Conservation (phyloP, 1,139 yeast species). For the Hyphopichia pseudoburtonii region DNA sequence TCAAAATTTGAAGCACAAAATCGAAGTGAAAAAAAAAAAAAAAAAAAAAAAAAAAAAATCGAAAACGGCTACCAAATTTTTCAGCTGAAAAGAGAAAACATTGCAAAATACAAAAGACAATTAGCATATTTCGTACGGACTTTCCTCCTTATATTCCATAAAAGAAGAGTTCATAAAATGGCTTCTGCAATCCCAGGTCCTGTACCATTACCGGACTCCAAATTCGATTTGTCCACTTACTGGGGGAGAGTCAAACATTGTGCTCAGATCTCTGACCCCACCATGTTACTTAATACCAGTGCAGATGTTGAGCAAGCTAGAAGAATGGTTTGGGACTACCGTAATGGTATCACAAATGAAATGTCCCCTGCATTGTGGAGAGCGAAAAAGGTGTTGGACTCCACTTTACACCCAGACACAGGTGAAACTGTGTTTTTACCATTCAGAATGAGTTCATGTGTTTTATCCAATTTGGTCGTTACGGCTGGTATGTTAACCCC, state of each 20-base stretch:
- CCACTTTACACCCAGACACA: conserved; percentile 92
- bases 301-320: conserved; percentile 66
- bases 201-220: conserved; percentile 73
- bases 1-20: no score
- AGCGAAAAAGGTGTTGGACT: conserved; percentile 82
- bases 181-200: conserved; percentile 87
- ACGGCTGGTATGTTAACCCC: conserved; percentile 98
- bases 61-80: background rate
- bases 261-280: conserved; percentile 88
- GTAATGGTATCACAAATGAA: conserved; percentile 58
- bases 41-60: background rate
- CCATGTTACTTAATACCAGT: conserved; percentile 76
- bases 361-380: conserved; percentile 88
- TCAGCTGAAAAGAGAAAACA: background rate
- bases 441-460: conserved; percentile 96
- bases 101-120: no score
- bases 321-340: conserved; percentile 65
- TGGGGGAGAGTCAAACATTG: conserved; percentile 94
- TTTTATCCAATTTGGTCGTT: conserved; percentile 86
- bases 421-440: conserved; percentile 91
- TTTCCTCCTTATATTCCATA: no score
- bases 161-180: no score
- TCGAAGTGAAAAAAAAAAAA: background rate
- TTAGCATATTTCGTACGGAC: no score
- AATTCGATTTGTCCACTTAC: conserved; percentile 75